Evolutionary conservation across 2,329 filamentous ascomycete genomes (phyloP).

Genomic region (Plenodomus biglobosus): DNA sequence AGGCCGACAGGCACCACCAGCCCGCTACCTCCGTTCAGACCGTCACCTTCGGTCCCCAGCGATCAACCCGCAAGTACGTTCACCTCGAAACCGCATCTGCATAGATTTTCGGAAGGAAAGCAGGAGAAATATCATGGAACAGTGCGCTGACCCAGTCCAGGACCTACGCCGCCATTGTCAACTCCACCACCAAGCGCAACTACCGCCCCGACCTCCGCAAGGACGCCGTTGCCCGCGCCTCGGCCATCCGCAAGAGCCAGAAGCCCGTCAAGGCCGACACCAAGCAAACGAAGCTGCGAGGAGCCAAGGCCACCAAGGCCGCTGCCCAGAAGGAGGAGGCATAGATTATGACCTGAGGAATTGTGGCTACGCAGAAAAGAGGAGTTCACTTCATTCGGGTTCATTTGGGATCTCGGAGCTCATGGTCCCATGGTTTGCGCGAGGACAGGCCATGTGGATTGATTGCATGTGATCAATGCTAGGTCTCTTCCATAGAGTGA

Average conservation of each 20-base stretch:
- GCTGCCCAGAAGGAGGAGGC: constrained; percentile 47
- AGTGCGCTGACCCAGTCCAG: constrained; percentile 40
- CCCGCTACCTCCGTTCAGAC: constrained; percentile 68
- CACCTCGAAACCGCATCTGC: neutral
- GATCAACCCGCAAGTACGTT: constrained; percentile 78
- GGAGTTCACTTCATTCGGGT: neutral
- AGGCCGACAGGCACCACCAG: constrained; percentile 68
- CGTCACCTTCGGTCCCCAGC: constrained; percentile 70
- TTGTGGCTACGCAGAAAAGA: neutral
- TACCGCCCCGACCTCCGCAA: constrained; percentile 66
- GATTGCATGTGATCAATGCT: neutral
- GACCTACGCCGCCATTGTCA: constrained; percentile 87
- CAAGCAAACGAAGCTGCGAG: constrained; percentile 73
- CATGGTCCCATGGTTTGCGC: neutral
- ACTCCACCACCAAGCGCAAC: constrained; percentile 75
- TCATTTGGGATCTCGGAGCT: neutral
- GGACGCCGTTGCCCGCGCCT: constrained; percentile 80
- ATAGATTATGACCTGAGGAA: constrained; percentile 20
- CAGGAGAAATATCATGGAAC: neutral
- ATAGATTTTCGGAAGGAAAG: neutral
- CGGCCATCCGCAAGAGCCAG: constrained; percentile 80
- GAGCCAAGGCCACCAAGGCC: constrained; percentile 75
- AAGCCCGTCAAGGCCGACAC: constrained; percentile 70
- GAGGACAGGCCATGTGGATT: neutral
- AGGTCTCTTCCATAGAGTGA: neutral